phyloP scores from a whole-genome alignment of 768 basidiomycete species.

The Lactarius tabidus region DNA sequence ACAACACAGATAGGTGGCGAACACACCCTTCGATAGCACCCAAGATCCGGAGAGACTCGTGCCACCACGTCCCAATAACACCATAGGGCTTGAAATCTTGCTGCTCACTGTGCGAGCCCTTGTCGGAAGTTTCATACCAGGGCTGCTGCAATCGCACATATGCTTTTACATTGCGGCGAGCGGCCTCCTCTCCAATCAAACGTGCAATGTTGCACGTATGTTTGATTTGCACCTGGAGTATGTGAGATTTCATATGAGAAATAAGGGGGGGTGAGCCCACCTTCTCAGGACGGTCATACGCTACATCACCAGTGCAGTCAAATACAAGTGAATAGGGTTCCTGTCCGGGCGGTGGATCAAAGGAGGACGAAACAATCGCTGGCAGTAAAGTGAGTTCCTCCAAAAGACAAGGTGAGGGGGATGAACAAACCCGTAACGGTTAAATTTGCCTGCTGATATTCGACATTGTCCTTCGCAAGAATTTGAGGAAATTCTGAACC shows the following conservation, averaged over 20 bases:
- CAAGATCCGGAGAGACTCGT: conserved; percentile 72
- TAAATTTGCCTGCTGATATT: conserved; percentile 80
- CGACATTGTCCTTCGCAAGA: conserved; percentile 62
- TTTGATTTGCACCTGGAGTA: conserved; percentile 66
- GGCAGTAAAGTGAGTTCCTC: conserved; percentile 19
- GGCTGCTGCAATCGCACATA: conserved; percentile 76
- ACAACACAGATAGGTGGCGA: conserved; percentile 7
- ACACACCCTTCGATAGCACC: conserved; percentile 69
- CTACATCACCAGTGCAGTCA: conserved; percentile 79
- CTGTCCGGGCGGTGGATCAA: conserved; percentile 67
- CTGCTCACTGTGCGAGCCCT: conserved; percentile 63
- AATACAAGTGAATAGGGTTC: conserved; percentile 77
- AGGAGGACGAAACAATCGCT: conserved; percentile 67
- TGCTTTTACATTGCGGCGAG: conserved; percentile 71
- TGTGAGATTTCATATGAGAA: not conserved
- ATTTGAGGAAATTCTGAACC: conserved; percentile 70
- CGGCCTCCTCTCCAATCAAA: conserved; percentile 70
- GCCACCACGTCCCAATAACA: conserved; percentile 81
- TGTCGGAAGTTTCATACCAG: conserved; percentile 71
- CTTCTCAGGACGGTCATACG: conserved; percentile 69
- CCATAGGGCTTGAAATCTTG: conserved; percentile 69
- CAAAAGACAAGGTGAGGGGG: not conserved
- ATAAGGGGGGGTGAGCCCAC: conserved; percentile 39
- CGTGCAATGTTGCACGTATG: conserved; percentile 67
- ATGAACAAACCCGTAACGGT: conserved; percentile 54